Conservation (phyloP, 2,329 filamentous ascomycete species). For the Aspergillus ruber region DNA sequence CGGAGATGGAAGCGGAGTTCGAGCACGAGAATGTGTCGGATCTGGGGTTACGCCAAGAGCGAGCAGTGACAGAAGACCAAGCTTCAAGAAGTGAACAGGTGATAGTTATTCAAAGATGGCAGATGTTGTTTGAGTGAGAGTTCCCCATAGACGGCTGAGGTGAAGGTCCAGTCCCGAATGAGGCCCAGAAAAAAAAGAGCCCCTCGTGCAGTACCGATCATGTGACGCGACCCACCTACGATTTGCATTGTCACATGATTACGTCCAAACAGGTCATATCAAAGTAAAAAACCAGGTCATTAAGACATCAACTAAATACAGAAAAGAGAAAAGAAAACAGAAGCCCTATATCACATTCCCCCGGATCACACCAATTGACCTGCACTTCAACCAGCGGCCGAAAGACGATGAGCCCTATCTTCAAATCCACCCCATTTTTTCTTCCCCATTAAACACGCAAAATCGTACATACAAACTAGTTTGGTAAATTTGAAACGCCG, state of each 20-base stretch:
- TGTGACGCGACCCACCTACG: neutral
- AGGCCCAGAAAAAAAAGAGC: neutral
- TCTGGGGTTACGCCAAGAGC: neutral
- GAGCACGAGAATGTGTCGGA: neutral
- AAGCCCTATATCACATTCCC: slow-evolving; percentile 6
- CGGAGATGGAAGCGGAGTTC: neutral
- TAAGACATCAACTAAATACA: slow-evolving; percentile 10
- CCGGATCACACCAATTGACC: slow-evolving; percentile 23
- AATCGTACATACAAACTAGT: slow-evolving; percentile 16
- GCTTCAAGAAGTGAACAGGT: no score
- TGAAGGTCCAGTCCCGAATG: neutral
- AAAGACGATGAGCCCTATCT: slow-evolving; percentile 5
- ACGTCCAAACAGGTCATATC: neutral
- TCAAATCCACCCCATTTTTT: slow-evolving; percentile 12
- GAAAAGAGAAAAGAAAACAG: slow-evolving; percentile 12
- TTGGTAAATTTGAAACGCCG: slow-evolving; percentile 23
- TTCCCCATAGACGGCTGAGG: neutral
- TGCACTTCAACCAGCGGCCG: slow-evolving; percentile 34
- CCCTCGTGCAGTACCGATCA: neutral
- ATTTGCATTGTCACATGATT: no score
- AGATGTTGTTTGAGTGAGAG: neutral
- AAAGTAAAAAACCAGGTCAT: neutral
- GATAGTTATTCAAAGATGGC: no score
- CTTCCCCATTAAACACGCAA: slow-evolving; percentile 4
- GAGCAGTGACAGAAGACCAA: no score